phyloP scores from a whole-genome alignment of 2,329 filamentous ascomycete species.

The Passalora sequoiae region DNA sequence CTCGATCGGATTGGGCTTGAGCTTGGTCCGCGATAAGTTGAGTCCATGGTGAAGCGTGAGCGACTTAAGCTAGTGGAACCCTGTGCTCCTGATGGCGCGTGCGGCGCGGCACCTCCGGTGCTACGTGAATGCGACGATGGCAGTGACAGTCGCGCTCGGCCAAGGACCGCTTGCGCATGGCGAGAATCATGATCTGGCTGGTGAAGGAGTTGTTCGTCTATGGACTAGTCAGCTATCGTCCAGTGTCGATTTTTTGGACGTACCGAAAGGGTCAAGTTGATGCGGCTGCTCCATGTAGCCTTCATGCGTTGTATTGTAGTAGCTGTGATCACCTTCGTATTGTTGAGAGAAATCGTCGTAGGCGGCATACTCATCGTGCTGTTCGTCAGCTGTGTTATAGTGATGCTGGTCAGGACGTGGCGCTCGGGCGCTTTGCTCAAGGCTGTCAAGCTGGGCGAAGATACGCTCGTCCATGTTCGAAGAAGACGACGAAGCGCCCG shows the following conservation, averaged over 20 bases:
- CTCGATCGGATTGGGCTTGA: conserved; percentile 25
- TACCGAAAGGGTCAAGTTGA: conserved; percentile 48
- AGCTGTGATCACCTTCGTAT: conserved; percentile 1
- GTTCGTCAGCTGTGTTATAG: too few relatives aligned
- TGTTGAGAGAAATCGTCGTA: conserved; percentile 11
- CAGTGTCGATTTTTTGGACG: too few relatives aligned
- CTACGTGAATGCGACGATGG: too few relatives aligned
- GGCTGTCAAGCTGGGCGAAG: conserved; percentile 28
- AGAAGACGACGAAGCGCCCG: too few relatives aligned
- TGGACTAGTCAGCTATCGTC: conserved; percentile 15
- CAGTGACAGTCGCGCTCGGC: conserved; percentile 37
- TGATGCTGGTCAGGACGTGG: conserved; percentile 3
- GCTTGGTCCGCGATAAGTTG: conserved; percentile 25
- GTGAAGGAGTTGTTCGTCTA: conserved; percentile 36
- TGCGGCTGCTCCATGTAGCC: conserved; percentile 14
- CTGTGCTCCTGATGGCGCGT: neutral
- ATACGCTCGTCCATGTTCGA: conserved; percentile 25
- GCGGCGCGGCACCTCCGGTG: too few relatives aligned
- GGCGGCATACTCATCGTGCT: too few relatives aligned
- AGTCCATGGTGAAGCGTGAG: conserved; percentile 25
- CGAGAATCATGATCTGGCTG: conserved; percentile 32
- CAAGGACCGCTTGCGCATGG: conserved; percentile 33
- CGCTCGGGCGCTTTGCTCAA: conserved; percentile 20
- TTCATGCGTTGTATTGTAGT: conserved; percentile 7
- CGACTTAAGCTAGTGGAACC: neutral